These are phyloP conservation scores for Ustilago hordei DNA, from an alignment of 1,284 basidiomycete genomes.

Conservation along the genomic window DNA sequence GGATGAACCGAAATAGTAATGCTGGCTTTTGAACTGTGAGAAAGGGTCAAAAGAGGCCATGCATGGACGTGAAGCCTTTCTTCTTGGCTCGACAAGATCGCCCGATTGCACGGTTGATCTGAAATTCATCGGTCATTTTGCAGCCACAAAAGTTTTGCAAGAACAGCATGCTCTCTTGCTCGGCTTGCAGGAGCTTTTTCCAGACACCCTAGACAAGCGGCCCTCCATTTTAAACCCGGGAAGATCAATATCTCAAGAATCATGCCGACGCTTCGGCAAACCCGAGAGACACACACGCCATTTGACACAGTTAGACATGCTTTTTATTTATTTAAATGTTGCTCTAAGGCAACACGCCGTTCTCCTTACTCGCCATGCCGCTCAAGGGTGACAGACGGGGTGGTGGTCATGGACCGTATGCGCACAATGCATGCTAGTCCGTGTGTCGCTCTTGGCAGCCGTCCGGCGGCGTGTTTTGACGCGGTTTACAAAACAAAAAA, in stretches of 20 bases:
- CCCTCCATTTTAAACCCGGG: background rate
- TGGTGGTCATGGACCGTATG: too few species aligned
- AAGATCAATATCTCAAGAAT: background rate
- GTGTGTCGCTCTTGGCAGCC: background rate
- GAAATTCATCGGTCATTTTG: slow-evolving; percentile 1
- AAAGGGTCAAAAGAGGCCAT: background rate
- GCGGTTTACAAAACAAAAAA: too few species aligned
- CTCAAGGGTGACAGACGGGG: background rate
- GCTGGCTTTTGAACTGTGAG: background rate
- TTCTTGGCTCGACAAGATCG: background rate
- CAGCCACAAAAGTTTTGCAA: background rate
- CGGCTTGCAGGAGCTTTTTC: background rate
- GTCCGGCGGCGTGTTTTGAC: background rate
- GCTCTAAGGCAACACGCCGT: background rate
- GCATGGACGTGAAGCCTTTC: background rate
- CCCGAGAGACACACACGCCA: background rate
- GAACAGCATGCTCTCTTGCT: slow-evolving; percentile 10
- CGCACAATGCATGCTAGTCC: background rate
- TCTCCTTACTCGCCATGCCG: background rate
- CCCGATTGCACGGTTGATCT: background rate
- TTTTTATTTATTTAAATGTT: background rate
- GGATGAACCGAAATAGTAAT: background rate
- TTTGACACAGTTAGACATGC: background rate
- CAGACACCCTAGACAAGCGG: background rate
- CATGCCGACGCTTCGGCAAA: slow-evolving; percentile 11